phyloP scores from a whole-genome alignment of 2,329 filamentous ascomycete genomes.

The Trichoderma koningiopsis region DNA sequence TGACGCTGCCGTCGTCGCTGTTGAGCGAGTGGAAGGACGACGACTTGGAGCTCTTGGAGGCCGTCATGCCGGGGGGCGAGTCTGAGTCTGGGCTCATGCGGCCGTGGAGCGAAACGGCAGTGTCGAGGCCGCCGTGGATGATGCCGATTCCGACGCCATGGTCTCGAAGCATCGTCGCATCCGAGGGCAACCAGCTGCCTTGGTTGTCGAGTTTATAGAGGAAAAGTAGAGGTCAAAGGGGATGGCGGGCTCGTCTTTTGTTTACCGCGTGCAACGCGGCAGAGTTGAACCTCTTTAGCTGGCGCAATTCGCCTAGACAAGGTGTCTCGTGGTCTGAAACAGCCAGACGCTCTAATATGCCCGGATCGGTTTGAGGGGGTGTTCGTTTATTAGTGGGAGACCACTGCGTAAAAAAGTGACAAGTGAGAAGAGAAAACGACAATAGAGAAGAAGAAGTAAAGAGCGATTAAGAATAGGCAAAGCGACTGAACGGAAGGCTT shows the following conservation, averaged over 20 bases:
- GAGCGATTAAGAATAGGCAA: not conserved
- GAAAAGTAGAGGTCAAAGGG: not conserved
- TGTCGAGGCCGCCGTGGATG: slow-evolving; percentile 23
- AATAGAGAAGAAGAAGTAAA: not conserved
- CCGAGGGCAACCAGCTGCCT: slow-evolving; percentile 25
- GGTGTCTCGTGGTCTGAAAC: slow-evolving; percentile 18
- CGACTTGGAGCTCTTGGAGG: slow-evolving; percentile 86
- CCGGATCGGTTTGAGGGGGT: not conserved
- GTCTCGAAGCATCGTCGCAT: slow-evolving; percentile 37
- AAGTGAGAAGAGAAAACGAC: not conserved
- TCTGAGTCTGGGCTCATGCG: slow-evolving; percentile 41
- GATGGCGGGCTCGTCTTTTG: not conserved
- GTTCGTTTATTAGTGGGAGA: not conserved
- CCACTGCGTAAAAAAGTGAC: not conserved
- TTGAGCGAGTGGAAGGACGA: slow-evolving; percentile 83
- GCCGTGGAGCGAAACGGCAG: slow-evolving; percentile 23
- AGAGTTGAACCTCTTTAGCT: not conserved
- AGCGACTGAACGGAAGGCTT: slow-evolving; percentile 24
- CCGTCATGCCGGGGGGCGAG: slow-evolving; percentile 64
- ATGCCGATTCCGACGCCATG: slow-evolving; percentile 34
- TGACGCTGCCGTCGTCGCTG: slow-evolving; percentile 70
- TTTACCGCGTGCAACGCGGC: not conserved
- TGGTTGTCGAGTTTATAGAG: not conserved
- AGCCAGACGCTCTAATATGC: not conserved
- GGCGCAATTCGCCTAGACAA: not conserved